Percentiles rank a stretch among this genome's conserved stretches.
Evolutionary conservation across 2,329 filamentous ascomycete species (phyloP).

Genomic region (Monosporascus sp.): DNA sequence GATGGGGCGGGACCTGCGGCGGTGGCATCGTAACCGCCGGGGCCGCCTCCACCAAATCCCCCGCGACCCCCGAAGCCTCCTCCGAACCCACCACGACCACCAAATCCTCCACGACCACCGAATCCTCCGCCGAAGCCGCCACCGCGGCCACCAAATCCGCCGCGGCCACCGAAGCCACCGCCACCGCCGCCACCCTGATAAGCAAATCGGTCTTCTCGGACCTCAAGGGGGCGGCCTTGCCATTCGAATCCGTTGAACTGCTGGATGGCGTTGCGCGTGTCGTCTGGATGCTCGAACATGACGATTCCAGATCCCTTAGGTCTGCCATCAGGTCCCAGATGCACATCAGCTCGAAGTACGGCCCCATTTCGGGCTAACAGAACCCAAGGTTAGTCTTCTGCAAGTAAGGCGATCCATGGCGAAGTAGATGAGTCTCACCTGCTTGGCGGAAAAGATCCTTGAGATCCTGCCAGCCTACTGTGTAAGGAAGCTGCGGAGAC

Average conservation of each 20-base stretch:
- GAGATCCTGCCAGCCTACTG: slow-evolving; percentile 96
- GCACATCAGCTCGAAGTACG: slow-evolving; percentile 92
- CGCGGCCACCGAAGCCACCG: slow-evolving; percentile 45
- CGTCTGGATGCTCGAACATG: slow-evolving; percentile 89
- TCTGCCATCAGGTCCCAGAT: slow-evolving; percentile 83
- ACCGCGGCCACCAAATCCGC: slow-evolving; percentile 38
- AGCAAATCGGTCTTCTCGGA: slow-evolving; percentile 93
- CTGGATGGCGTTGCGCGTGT: slow-evolving; percentile 91
- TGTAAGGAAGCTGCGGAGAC: slow-evolving; percentile 76
- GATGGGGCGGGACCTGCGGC: slow-evolving; percentile 41
- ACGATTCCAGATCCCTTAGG: slow-evolving; percentile 97
- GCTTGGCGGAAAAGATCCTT: slow-evolving; percentile 99
- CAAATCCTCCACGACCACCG: slow-evolving; percentile 29
- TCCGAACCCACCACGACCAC: slow-evolving; percentile 36
- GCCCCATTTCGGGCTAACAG: slow-evolving; percentile 57
- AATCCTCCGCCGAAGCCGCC: slow-evolving; percentile 40
- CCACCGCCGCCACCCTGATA: slow-evolving; percentile 54
- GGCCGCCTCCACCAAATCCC: slow-evolving; percentile 37
- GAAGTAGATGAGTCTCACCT: slow-evolving; percentile 55
- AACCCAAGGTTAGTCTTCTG: slow-evolving; percentile 10
- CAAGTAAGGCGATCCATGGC: neutral
- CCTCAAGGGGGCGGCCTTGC: slow-evolving; percentile 89
- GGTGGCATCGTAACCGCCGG: slow-evolving; percentile 37
- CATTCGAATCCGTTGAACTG: slow-evolving; percentile 99
- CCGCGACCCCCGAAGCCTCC: slow-evolving; percentile 28